Percentiles rank a stretch among this genome's conserved stretches.
phyloP scores from a whole-genome alignment of 345 rosid genomes.

The Salix koriyanagi region DNA sequence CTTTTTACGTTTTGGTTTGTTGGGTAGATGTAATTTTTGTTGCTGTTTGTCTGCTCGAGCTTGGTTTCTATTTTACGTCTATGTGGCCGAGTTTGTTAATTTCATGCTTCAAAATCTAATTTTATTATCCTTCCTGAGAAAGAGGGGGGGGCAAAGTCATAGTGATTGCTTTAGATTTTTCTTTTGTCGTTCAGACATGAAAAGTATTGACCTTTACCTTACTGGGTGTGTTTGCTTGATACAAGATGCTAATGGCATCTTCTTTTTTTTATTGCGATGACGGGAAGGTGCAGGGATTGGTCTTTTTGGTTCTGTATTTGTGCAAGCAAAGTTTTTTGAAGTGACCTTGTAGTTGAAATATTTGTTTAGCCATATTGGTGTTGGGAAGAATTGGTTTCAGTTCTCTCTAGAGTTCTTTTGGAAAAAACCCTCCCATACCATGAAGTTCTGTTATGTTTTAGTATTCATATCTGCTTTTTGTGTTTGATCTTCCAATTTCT shows the following conservation, averaged over 20 bases:
- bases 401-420: not conserved
- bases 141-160: not conserved
- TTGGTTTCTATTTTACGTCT: not conserved
- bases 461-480: not conserved
- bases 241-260: not conserved
- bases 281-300: not conserved
- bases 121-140: too few relatives aligned
- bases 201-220: not conserved
- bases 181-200: not conserved
- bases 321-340: not conserved
- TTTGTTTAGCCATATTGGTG: not conserved
- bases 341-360: not conserved
- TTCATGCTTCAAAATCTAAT: not conserved
- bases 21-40: not conserved
- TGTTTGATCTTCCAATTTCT: not conserved
- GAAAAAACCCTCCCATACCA: too few relatives aligned
- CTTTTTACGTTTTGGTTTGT: not conserved
- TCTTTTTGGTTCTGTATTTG: not conserved
- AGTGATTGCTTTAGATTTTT: too few relatives aligned
- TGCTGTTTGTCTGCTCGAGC: not conserved
- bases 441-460: not conserved
- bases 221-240: not conserved
- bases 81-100: not conserved
- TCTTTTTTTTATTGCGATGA: not conserved
- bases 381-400: not conserved